phyloP scores from a whole-genome alignment of 129 eudicot species.

The Kitagawia praeruptora region DNA sequence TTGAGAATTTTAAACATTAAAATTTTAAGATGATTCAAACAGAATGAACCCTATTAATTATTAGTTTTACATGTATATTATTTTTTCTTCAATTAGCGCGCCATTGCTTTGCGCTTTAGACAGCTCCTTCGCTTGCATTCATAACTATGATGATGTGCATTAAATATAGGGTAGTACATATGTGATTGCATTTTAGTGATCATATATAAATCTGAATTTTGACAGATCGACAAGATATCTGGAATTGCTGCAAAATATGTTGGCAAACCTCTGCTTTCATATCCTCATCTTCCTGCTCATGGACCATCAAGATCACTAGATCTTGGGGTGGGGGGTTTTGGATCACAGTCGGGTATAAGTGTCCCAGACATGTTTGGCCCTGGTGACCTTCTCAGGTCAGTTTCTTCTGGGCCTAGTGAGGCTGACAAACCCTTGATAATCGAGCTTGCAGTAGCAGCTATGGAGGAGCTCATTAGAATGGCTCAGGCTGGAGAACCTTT shows the following conservation, averaged over 20 bases:
- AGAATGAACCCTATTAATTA: neutral
- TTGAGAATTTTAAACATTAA: neutral
- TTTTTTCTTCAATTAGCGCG: neutral
- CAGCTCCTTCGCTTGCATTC: neutral
- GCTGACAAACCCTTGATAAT: conserved; percentile 83
- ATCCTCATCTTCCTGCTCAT: conserved; percentile 46
- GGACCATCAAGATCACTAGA: conserved; percentile 76
- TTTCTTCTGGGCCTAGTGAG: conserved; percentile 75
- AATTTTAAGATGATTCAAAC: neutral
- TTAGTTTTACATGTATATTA: neutral
- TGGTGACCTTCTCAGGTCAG: conserved; percentile 67
- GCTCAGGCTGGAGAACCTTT: conserved; percentile 81
- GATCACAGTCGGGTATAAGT: conserved; percentile 39
- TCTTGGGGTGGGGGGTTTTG: conserved; percentile 53
- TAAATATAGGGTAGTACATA: neutral
- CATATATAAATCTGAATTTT: neutral
- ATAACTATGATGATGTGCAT: neutral
- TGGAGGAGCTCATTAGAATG: conserved; percentile 90
- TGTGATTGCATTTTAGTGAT: neutral
- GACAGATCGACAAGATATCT: conserved; percentile 90
- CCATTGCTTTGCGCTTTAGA: neutral
- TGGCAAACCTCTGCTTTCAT: conserved; percentile 81
- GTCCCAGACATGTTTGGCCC: conserved; percentile 68
- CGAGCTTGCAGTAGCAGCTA: conserved; percentile 94
- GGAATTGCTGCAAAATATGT: conserved; percentile 95